A percentile compares a stretch with the other conserved stretches of the same genome.
phyloP scores from a whole-genome alignment of 2,329 filamentous ascomycete genomes.

The Fusarium sp. region DNA sequence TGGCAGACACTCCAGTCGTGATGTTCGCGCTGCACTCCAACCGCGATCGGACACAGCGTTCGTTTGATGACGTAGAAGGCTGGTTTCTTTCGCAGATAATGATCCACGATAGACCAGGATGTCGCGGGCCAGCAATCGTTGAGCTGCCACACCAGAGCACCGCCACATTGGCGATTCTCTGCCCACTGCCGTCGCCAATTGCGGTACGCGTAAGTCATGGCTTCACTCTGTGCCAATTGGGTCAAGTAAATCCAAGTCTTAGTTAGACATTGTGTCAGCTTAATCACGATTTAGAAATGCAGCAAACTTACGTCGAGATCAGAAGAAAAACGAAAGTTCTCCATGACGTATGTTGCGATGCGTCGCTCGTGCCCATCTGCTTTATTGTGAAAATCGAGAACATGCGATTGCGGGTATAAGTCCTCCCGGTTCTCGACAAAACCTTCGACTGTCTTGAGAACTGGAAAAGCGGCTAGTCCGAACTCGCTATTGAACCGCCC shows the following conservation, averaged over 20 bases:
- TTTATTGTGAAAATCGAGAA: constrained; percentile 87
- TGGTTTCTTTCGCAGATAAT: background rate
- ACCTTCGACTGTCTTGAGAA: constrained; percentile 74
- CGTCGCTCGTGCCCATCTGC: constrained; percentile 80
- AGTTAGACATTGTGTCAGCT: fast-evolving
- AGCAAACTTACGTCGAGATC: background rate
- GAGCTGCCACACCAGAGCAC: constrained; percentile 75
- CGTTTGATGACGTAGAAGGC: background rate
- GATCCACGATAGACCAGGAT: background rate
- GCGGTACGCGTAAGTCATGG: constrained; percentile 63
- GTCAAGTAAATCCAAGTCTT: constrained; percentile 66
- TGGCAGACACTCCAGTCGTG: constrained; percentile 4
- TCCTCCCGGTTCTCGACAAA: constrained; percentile 69
- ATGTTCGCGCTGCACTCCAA: background rate
- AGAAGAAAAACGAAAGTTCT: constrained; percentile 74
- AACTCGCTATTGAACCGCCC: constrained; percentile 86
- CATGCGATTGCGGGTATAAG: constrained; percentile 74
- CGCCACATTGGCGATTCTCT: constrained; percentile 62
- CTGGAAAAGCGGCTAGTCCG: constrained; percentile 73
- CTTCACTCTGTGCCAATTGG: constrained; percentile 65
- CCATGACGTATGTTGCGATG: constrained; percentile 79
- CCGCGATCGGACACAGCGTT: background rate
- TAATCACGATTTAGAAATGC: background rate
- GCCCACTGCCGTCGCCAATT: constrained; percentile 73
- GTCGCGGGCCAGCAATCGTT: constrained; percentile 65